These are phyloP conservation scores for Urochloa ruziziensis DNA, from an alignment of 176 grass and related monocot species.

Conservation along the genomic window DNA sequence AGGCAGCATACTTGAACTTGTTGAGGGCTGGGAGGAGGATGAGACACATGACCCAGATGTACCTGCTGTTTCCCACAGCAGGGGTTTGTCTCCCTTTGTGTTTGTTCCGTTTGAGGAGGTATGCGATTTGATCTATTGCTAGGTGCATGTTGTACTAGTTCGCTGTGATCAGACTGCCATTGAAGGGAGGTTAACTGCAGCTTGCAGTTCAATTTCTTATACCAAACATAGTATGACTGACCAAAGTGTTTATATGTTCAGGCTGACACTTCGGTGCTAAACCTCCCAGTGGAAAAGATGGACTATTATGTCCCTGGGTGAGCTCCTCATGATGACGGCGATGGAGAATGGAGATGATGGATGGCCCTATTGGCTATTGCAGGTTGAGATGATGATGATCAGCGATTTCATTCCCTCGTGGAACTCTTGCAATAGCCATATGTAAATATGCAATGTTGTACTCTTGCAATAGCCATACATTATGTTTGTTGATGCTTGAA, in stretches of 20 bases:
- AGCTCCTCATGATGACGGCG: not conserved
- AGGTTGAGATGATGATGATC: not conserved
- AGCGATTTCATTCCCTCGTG: not conserved
- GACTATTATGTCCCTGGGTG: slow-evolving; percentile 90
- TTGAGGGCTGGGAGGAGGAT: slow-evolving; percentile 82
- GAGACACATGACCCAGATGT: slow-evolving; percentile 92
- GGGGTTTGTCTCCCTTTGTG: slow-evolving; percentile 85
- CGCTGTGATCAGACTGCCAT: not conserved
- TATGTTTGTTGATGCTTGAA: not conserved
- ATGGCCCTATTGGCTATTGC: not conserved
- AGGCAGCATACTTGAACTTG: slow-evolving; percentile 68
- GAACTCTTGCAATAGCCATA: not conserved
- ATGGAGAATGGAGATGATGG: not conserved
- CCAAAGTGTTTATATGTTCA: slow-evolving; percentile 17
- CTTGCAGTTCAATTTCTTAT: not conserved
- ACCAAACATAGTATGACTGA: not conserved
- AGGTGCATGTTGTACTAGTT: not conserved
- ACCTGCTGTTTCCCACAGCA: slow-evolving; percentile 78
- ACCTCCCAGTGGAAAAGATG: slow-evolving; percentile 95
- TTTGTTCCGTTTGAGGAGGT: slow-evolving; percentile 97
- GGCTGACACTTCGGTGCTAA: slow-evolving; percentile 86
- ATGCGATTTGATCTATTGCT: not conserved
- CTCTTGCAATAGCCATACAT: not conserved
- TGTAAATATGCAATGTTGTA: slow-evolving; percentile 35
- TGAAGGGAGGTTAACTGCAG: not conserved